Conservation (phyloP, 1,139 yeast species). For the Trichomonascaceae sp. region DNA sequence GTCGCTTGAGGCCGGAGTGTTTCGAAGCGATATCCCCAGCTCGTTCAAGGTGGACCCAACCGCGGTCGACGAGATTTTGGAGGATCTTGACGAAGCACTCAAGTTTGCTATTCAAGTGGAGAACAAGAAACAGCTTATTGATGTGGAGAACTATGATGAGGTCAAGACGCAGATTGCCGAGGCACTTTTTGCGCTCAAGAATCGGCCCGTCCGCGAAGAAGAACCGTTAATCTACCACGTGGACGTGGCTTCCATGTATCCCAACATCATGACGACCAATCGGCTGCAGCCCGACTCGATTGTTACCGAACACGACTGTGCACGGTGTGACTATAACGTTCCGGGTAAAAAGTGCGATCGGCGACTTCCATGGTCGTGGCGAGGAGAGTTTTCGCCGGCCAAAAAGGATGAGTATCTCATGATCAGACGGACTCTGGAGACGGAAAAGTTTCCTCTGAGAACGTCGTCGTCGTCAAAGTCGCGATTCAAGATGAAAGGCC, state of each 20-base stretch:
- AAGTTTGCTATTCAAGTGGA: slow-evolving; percentile 80
- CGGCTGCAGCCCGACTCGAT: slow-evolving; percentile 96
- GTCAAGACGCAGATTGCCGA: slow-evolving; percentile 44
- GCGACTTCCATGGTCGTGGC: slow-evolving; percentile 92
- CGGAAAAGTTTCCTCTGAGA: slow-evolving; percentile 52
- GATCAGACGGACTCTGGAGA: slow-evolving; percentile 73
- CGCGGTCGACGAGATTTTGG: slow-evolving; percentile 68
- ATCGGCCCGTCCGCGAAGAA: slow-evolving; percentile 55
- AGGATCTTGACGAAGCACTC: slow-evolving; percentile 62
- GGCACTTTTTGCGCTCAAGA: slow-evolving; percentile 44
- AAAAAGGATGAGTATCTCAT: slow-evolving; percentile 82
- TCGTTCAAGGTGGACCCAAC: slow-evolving; percentile 69
- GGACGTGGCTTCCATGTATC: slow-evolving; percentile 99
- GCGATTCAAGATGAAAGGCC: too few species aligned
- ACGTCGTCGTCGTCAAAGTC: neutral
- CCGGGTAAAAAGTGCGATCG: slow-evolving; percentile 93
- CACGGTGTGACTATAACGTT: slow-evolving; percentile 91
- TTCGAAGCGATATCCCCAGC: slow-evolving; percentile 72
- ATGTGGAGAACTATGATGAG: slow-evolving; percentile 70
- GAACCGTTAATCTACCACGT: slow-evolving; percentile 88
- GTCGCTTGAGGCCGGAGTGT: slow-evolving; percentile 94
- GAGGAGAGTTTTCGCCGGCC: slow-evolving; percentile 92
- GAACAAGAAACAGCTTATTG: slow-evolving; percentile 54
- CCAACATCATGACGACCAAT: slow-evolving; percentile 96
- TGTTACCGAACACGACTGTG: slow-evolving; percentile 92